A percentile compares a stretch with the other conserved stretches of the same genome.
These are phyloP conservation scores for Eremothecium gossypii DNA, from an alignment of 1,139 yeast genomes.

Conservation along the genomic window DNA sequence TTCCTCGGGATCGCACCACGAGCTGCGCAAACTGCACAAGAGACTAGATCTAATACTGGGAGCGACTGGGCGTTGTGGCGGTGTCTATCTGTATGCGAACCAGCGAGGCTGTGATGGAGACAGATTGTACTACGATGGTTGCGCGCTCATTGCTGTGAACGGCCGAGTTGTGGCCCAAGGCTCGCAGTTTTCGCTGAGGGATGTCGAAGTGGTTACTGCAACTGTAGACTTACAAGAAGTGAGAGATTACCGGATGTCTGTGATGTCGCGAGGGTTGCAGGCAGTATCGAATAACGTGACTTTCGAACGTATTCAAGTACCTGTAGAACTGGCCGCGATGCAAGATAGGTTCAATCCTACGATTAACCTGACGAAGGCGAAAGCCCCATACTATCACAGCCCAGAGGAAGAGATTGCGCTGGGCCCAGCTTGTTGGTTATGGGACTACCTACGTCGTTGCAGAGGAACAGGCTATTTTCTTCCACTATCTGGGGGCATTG, in stretches of 20 bases:
- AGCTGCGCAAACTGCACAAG: slow-evolving; percentile 77
- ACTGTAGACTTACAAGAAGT: slow-evolving; percentile 91
- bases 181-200: slow-evolving; percentile 75
- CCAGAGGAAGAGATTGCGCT: slow-evolving; percentile 96
- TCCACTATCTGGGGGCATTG: slow-evolving; percentile 95
- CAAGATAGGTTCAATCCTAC: slow-evolving; percentile 50
- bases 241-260: slow-evolving; percentile 61
- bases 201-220: slow-evolving; percentile 89
- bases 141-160: slow-evolving; percentile 87
- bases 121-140: slow-evolving; percentile 90
- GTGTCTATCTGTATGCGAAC: slow-evolving; percentile 84
- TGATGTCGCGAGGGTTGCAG: slow-evolving; percentile 75
- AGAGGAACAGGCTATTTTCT: slow-evolving; percentile 84
- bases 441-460: slow-evolving; percentile 94
- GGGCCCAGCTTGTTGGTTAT: slow-evolving; percentile 98
- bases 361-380: slow-evolving; percentile 50
- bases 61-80: slow-evolving; percentile 95
- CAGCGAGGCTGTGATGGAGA: slow-evolving; percentile 99
- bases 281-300: slow-evolving; percentile 40
- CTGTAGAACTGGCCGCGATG: slow-evolving; percentile 53
- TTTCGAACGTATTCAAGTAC: slow-evolving; percentile 55
- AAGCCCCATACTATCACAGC: slow-evolving; percentile 50
- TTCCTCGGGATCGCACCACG: slow-evolving; percentile 95
- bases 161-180: slow-evolving; percentile 92
- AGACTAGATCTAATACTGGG: slow-evolving; percentile 77